Evolutionary conservation across 805 yeast genomes (phyloP).

Genomic region (Ogataea methylovora): DNA sequence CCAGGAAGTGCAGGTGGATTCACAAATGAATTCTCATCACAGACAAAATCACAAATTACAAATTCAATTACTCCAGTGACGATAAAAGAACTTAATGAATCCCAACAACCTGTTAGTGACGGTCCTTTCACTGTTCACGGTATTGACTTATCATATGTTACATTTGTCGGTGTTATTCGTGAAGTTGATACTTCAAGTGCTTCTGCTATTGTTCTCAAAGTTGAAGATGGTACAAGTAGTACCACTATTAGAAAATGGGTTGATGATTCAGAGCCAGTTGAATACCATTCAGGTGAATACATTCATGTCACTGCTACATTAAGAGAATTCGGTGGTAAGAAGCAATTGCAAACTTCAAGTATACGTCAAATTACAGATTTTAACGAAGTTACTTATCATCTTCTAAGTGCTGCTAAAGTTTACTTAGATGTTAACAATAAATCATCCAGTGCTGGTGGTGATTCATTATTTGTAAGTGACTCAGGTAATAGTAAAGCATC

Average conservation of each 20-base stretch:
- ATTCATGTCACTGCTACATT: constrained; percentile 52
- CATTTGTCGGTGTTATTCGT: constrained; percentile 66
- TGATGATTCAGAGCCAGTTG: constrained; percentile 27
- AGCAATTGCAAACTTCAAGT: constrained; percentile 56
- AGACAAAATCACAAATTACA: constrained; percentile 22
- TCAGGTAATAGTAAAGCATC: constrained; percentile 19
- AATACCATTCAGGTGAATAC: constrained; percentile 43
- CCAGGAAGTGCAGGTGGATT: constrained; percentile 23
- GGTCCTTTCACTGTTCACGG: constrained; percentile 56
- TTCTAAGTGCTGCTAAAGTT: constrained; percentile 51
- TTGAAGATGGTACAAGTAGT: constrained; percentile 78
- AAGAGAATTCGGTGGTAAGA: constrained; percentile 55
- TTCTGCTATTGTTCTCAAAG: constrained; percentile 44
- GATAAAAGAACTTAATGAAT: constrained; percentile 60
- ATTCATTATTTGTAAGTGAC: constrained; percentile 37
- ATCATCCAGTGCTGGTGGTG: constrained; percentile 12
- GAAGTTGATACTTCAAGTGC: constrained; percentile 49
- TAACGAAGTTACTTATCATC: constrained; percentile 64
- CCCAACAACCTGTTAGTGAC: constrained; percentile 56
- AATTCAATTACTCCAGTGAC: constrained; percentile 58
- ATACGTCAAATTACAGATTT: constrained; percentile 51
- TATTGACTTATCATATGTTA: constrained; percentile 54
- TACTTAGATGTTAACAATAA: constrained; percentile 37
- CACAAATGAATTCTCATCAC: constrained; percentile 18
- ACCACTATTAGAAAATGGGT: constrained; percentile 62